Base-by-base conservation (phyloP, 768 basidiomycete genomes). In the Psilocybe azurescens region DNA sequence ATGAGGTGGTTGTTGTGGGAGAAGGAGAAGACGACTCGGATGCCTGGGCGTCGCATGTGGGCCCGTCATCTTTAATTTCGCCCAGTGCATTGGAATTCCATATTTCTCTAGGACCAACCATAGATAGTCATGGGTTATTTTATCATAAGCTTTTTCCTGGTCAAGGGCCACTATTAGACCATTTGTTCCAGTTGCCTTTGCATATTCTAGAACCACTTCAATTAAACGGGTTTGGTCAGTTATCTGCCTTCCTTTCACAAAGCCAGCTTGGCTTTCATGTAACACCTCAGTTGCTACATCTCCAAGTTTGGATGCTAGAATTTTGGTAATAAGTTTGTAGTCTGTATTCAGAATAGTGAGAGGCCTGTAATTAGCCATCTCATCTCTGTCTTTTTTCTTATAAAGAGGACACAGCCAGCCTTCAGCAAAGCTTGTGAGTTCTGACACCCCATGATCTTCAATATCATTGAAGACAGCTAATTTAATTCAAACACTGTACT, bases 41-140 rank as follows among this genome's bases (percentile, higher is more conserved):
- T 62, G 86, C 79, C 1, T 90, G 88, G 89, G 79, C 81, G 16
- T 90, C 88, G 5, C 89, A 91, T 52, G 75, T 70, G 24, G 56
- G 16, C 46, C 57, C 60, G n/a, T n/a, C n/a, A n/a, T n/a, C n/a
- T n/a, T n/a, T n/a, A n/a, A n/a, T n/a, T n/a, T n/a, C n/a, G n/a
- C n/a, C n/a, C n/a, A n/a, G n/a, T n/a, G n/a, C 9, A 9, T 9
- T 33, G 33, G 33, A 5, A 33, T 33, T 9, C 33, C 33, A 33
- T 5, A 33, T 9, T 33, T 33, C 9, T 33, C 33, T 5, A 33
- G 33, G 33, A 33, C 9, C 9, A 33, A 5, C 33, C 33, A 33
- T 33, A 33, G 9, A 9, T 33, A 33, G 9, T 33, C 33, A 33
- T 33, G 33, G 5, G 33, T 5, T 33, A 33, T 33, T 9, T 33